Evolutionary conservation across 331 rosid species (phyloP), one percentile per base, ranked within the genome.

Genomic region (Dryas integrifolia): DNA sequence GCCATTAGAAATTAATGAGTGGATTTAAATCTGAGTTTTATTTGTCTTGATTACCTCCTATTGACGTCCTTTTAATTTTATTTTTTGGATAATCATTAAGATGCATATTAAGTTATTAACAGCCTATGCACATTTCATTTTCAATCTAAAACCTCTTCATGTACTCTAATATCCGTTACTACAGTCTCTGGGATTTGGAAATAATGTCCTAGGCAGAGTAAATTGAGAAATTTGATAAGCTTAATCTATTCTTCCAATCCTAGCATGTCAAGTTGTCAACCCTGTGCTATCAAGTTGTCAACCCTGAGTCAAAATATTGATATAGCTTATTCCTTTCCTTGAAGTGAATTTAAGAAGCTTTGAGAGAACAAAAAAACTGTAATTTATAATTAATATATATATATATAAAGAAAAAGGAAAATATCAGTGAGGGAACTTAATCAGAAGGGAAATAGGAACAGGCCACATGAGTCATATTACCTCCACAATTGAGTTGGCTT

Each of bases 401-500:
- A 56, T 7, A 21, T 26, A 26, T 26, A 26, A 39, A 51, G 14
- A 18, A 45, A 75, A 4, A 47, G 12, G 13, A 13, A 15, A 7
- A 45, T 10, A 51, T 30, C n/a, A 9, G 49, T 9, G 47, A 53
- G 55, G 26, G 65, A 60, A 65, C 69, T 76, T 61, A 52, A 53
- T 58, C 6, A n/a, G 14, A 45, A 55, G 69, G 69, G 48, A 43
- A 58, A 52, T 4, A 43, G 72, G 64, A 69, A 69, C 24, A 26
- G 30, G 58, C 26, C 9, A 15, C 71, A 39, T 56, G 44, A 26
- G 30, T 26, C 72, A 43, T 5, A 44, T 38, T 58, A 53, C 44
- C 65, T 41, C 52, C 8, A 41, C 41, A 21, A 60, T 60, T 74
- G 30, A 62, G 40, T 62, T 62, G 48, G 77, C 51, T 38, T 49